These are phyloP conservation scores for Cynara cardunculus DNA, from an alignment of 129 eudicot genomes.

Conservation along the genomic window DNA sequence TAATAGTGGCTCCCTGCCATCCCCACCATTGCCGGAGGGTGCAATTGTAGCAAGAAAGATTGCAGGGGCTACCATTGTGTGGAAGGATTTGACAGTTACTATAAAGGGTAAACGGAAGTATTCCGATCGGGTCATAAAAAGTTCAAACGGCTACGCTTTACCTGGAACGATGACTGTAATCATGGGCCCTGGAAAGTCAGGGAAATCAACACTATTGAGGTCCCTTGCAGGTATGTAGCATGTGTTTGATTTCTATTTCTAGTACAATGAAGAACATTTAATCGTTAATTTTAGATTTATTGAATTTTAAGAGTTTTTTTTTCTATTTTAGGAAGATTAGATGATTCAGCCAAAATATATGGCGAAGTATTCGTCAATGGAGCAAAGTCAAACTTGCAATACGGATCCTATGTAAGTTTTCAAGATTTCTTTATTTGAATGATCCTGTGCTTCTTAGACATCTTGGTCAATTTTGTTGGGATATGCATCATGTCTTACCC, in stretches of 20 bases:
- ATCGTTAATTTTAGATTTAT: neutral
- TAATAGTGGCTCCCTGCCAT: slow-evolving; percentile 77
- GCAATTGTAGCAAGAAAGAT: slow-evolving; percentile 57
- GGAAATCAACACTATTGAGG: slow-evolving; percentile 84
- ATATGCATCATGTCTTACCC: neutral
- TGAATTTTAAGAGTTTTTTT: slow-evolving; percentile 7
- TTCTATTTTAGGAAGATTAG: slow-evolving; percentile 73
- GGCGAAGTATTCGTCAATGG: slow-evolving; percentile 94
- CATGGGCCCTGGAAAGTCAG: slow-evolving; percentile 97
- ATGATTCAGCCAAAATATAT: slow-evolving; percentile 71
- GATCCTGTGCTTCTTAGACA: neutral
- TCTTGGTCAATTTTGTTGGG: neutral
- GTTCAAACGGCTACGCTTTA: slow-evolving; percentile 85
- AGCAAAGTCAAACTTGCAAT: slow-evolving; percentile 53
- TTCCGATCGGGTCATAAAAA: slow-evolving; percentile 80
- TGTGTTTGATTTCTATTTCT: neutral
- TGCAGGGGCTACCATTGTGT: slow-evolving; percentile 73
- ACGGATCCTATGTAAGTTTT: slow-evolving; percentile 84
- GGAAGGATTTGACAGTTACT: slow-evolving; percentile 88
- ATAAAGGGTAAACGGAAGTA: slow-evolving; percentile 90
- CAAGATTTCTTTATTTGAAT: neutral
- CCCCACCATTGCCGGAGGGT: slow-evolving; percentile 71
- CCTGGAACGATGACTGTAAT: slow-evolving; percentile 97
- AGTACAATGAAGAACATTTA: neutral
- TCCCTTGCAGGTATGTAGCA: slow-evolving; percentile 79